Base-by-base conservation (phyloP, 2,329 filamentous ascomycete genomes). In the Fusarium veterinarium region DNA sequence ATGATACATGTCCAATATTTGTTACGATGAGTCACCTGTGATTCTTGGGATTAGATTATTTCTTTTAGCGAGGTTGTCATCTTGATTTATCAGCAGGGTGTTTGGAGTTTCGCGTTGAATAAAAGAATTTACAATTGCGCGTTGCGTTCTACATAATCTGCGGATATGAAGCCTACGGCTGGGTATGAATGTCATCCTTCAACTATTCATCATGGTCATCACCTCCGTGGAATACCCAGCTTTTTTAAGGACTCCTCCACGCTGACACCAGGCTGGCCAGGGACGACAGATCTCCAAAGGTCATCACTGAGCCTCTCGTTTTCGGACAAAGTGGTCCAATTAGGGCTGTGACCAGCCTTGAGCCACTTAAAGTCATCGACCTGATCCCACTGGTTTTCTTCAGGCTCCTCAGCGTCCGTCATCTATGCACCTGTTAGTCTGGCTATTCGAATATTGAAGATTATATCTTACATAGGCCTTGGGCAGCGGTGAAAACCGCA, bases 291-390 rank as follows among this genome's bases (percentile, higher is more conserved):
- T 55, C 85, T 88, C 95, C 95, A 97, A 1, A 92, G 84, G 4
- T 88, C 84, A 4, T 91, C 89, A 0, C 83, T 74, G 17, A 95
- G 82, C 30, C 87, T 87, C 60, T 91, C 84, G 2, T 85, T 85
- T 58, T 90, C 87, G 3, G 89, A 84, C 28, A 98, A 76, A 5
- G 94, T 82, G 38, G 86, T 89, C 94, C 95, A 99, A 79, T 99
- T 95, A 5, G 96, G 96, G 79, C 94, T 98, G 35, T 90, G 90
- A 64, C 93, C 94, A 20, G 89, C 87, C 81, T 95, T 97, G 71
- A 98, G 88, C 96, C 96, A 98, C 83, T 97, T 97, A 86, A 99
- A 99, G 81, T 99, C 96, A 80, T 98, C 94, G 20, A 98, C 93
- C 77, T 96, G 91, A 75, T 95, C 89, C 94, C 94, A 99, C 76